Evolutionary conservation across 2,329 filamentous ascomycete genomes (phyloP), one percentile per base, ranked within the genome.

Genomic region (Polychaeton citri): DNA sequence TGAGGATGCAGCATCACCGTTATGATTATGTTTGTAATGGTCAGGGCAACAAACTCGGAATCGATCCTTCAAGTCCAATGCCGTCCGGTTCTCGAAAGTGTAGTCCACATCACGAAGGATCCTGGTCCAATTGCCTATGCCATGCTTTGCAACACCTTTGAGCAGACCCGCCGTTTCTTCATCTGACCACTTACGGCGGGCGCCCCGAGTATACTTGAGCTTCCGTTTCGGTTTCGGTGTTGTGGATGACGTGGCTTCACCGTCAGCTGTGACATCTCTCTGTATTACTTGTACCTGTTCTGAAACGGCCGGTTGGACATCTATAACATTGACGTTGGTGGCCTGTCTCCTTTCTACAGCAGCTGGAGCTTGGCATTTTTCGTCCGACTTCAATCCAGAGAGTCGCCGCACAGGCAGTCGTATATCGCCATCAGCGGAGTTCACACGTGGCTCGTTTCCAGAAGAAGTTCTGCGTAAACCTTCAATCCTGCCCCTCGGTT

Each of bases 101-200:
- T 72, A 69, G 21, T 74, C 69, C 12, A 67, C 53, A 43, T 71
- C 68, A 3, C 69, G 61, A 18, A 77, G 51, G 13, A 79, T 78
- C 43, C 68, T 68, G 38, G 74, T 78, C 75, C 75, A 79, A 42
- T 66, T 75, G 3, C 75, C 75, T 40, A 77, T 71, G 2, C 74
- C 75, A 46, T 72, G 76, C 42, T 65, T 69, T 24, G 68, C 63
- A 6, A 77, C 74, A 0, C 75, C 75, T 38, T 65, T 60, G 9
- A 78, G 57, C 18, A 79, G 52, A 43, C 70, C 62, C 19, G 61
- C 62, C 1, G 74, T 78, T 52, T 79, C 75, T 42, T 73, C 60
- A n/a, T 76, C 68, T 1, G 69, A 69, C 75, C 75, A 79, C 42
- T 66, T 70, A 37, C 70, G 74, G 6, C 54, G 49, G 32, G 47